phyloP scores from a whole-genome alignment of 202 grass and related monocot genomes.

The Zoysia matrella region DNA sequence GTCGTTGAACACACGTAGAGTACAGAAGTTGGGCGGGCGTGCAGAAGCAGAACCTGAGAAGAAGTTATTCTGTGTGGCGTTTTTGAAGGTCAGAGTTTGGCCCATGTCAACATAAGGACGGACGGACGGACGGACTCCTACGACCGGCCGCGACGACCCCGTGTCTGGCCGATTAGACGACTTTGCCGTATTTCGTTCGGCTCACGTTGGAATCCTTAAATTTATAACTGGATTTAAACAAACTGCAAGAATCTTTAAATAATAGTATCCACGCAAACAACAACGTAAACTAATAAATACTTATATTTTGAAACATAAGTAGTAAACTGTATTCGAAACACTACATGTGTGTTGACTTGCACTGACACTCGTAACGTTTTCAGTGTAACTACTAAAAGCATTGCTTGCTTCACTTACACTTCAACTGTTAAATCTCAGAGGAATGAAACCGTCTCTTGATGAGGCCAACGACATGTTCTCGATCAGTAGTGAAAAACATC shows the following conservation, averaged over 20 bases:
- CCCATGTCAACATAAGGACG: constrained; percentile 14
- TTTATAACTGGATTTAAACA: background rate
- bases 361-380: background rate
- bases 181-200: background rate
- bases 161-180: background rate
- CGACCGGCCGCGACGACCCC: background rate
- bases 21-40: background rate
- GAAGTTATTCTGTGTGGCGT: background rate
- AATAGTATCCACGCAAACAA: background rate
- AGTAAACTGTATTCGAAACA: background rate
- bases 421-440: background rate
- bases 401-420: background rate
- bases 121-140: background rate
- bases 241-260: background rate
- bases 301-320: no score
- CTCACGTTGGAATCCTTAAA: background rate
- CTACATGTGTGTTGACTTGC: background rate
- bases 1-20: background rate
- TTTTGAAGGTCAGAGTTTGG: constrained; percentile 16
- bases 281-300: background rate
- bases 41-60: background rate
- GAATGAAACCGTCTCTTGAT: background rate
- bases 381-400: background rate
- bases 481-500: no score
- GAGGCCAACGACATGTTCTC: background rate